Evolutionary conservation across 164 flowering plant species (phyloP).

Genomic region (Magnolia sinica): DNA sequence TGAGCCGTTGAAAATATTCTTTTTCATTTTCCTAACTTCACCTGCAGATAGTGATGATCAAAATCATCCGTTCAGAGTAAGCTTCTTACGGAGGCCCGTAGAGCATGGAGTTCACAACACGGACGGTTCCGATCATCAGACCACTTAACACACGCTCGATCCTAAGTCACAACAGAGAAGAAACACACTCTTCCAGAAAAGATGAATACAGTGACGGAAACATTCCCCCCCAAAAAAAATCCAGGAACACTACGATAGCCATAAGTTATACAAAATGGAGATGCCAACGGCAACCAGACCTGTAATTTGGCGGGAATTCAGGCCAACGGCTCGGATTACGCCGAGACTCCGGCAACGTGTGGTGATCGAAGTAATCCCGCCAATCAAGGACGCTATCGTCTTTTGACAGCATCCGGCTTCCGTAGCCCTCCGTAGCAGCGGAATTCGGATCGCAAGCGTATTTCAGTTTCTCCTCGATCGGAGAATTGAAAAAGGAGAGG

Average conservation of each 20-base stretch:
- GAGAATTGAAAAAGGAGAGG: constrained; percentile 43
- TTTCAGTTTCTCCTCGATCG: constrained; percentile 43
- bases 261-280: background rate
- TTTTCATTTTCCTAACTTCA: too few relatives aligned
- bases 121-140: too few relatives aligned
- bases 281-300: constrained; percentile 23
- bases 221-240: background rate
- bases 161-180: too few relatives aligned
- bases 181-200: too few relatives aligned
- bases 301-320: constrained; percentile 45
- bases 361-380: constrained; percentile 96
- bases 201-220: background rate
- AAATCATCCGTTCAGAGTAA: too few relatives aligned
- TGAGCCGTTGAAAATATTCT: too few relatives aligned
- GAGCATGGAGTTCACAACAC: too few relatives aligned
- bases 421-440: constrained; percentile 81
- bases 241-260: too few relatives aligned
- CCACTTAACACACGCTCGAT: too few relatives aligned
- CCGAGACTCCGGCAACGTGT: constrained; percentile 69
- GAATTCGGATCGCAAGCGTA: constrained; percentile 59
- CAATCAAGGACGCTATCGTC: constrained; percentile 70
- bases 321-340: constrained; percentile 78
- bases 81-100: too few relatives aligned
- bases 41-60: too few relatives aligned
- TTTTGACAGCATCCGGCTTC: constrained; percentile 67